Base-by-base conservation (phyloP, 352 stramenopile species). In the Phytophthora idaei region DNA sequence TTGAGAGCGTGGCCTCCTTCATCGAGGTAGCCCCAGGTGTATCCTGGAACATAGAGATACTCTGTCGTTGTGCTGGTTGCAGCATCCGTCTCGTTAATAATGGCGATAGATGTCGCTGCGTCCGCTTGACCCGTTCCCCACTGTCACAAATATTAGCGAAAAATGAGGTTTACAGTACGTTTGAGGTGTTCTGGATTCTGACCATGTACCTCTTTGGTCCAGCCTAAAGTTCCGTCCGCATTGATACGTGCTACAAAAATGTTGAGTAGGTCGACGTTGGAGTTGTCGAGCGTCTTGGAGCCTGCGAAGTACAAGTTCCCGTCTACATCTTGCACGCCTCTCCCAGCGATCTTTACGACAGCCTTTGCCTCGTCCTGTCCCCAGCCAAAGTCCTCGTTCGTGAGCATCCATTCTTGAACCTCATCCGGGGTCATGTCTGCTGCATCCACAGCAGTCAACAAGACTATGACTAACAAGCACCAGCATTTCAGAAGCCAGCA, bases 1-100 rank as follows among this genome's bases (percentile, higher is more conserved):
- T 92, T 94, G 29, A 90, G 77, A 10, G 78, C 81, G 58, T 94
- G 83, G 7, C 70, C 71, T 2, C 71, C 74, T 61, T 94, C 83
- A 59, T 94, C 85, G 74, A 94, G 78, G 50, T 69, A 84, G 0
- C 85, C 83, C 80, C 81, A 91, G 1, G 85, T 92, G 67, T 78
- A 85, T 8, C 80, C 85, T 3, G 82, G 63, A 14, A 94, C 75
- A 32, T 90, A 91, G 9, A 94, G 59, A 57, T 73, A 72, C 39
- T 82, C 67, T 1, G 34, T 69, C 3, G 51, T 55, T 0, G 32
- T 34, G 6, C 65, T 55, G 7, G 53, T 68, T 6, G 21, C 25
- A 3, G 50, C 14, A 34, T 66, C 49, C 1, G 69, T 83, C 51
- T 90, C 80, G 29, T 89, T 82, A 37, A 92, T 55, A 4, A 92